Evolutionary conservation across 2,329 filamentous ascomycete species (phyloP).

Genomic region (Knufia fluminis): DNA sequence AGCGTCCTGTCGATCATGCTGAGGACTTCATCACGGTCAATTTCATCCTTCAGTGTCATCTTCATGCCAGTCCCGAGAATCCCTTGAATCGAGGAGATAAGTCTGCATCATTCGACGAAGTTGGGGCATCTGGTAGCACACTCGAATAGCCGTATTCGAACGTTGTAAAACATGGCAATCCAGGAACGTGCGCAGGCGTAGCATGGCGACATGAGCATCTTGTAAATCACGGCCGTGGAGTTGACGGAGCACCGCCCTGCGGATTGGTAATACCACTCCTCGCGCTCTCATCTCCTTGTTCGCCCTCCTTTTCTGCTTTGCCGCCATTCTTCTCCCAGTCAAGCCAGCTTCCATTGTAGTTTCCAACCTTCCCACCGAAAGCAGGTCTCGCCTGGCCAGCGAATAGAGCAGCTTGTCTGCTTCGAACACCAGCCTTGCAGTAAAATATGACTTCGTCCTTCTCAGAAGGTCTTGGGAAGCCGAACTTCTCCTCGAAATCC

Average conservation of each 20-base stretch:
- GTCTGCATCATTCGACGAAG: no score
- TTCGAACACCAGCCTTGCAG: slow-evolving; percentile 84
- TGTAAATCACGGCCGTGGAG: neutral
- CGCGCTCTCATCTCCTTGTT: slow-evolving; percentile 6
- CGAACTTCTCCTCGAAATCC: slow-evolving; percentile 76
- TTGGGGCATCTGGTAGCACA: no score
- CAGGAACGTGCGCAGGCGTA: no score
- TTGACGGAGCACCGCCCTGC: neutral
- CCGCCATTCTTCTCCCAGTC: slow-evolving; percentile 76
- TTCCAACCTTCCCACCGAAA: slow-evolving; percentile 53
- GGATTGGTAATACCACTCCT: neutral
- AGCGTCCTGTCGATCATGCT: no score
- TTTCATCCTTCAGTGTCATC: no score
- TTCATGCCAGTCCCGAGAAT: no score
- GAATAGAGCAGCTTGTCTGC: slow-evolving; percentile 64
- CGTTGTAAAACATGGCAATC: no score
- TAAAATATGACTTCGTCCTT: slow-evolving; percentile 67
- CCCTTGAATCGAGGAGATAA: no score
- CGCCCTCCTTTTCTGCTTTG: slow-evolving; percentile 41
- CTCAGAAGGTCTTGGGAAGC: slow-evolving; percentile 58
- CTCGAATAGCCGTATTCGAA: no score
- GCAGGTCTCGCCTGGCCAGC: slow-evolving; percentile 60
- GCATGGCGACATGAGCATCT: no score
- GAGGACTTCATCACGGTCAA: no score
- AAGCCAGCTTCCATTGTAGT: slow-evolving; percentile 47